phyloP scores from a whole-genome alignment of 1,139 yeast genomes.

The Suhomyces bolitotheri region DNA sequence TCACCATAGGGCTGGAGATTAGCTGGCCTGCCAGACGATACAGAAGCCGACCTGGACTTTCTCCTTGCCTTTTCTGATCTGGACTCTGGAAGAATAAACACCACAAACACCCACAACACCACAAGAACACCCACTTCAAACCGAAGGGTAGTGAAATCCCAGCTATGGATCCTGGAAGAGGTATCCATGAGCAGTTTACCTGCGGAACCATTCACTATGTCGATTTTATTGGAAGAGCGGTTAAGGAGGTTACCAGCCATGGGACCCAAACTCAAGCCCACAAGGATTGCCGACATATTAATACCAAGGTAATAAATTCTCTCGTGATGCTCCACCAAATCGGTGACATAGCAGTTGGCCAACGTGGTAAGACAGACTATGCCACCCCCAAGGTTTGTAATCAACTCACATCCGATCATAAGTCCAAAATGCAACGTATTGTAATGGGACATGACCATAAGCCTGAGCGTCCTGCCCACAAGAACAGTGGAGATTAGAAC shows the following conservation, averaged over 20 bases:
- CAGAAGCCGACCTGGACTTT: slow-evolving; percentile 48
- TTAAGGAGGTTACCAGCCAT: slow-evolving; percentile 46
- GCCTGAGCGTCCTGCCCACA: slow-evolving; percentile 27
- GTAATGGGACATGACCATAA: slow-evolving; percentile 31
- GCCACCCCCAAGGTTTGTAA: slow-evolving; percentile 60
- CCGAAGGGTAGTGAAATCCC: slow-evolving; percentile 33
- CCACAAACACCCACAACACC: slow-evolving; percentile 30
- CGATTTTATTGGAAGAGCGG: slow-evolving; percentile 3
- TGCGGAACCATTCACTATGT: background rate
- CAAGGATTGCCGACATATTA: slow-evolving; percentile 55
- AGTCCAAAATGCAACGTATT: slow-evolving; percentile 34
- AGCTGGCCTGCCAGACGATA: background rate
- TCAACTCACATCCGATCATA: slow-evolving; percentile 36
- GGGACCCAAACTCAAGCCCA: slow-evolving; percentile 69
- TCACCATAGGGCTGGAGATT: background rate
- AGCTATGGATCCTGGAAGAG: slow-evolving; percentile 8
- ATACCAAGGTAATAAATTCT: slow-evolving; percentile 59
- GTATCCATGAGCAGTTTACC: background rate
- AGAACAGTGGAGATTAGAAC: slow-evolving; percentile 24
- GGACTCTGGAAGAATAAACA: slow-evolving; percentile 58
- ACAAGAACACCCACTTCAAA: slow-evolving; percentile 29
- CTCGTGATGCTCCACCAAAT: slow-evolving; percentile 56
- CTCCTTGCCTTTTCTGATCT: slow-evolving; percentile 33
- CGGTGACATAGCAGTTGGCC: slow-evolving; percentile 62
- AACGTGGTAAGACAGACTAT: slow-evolving; percentile 50